Percentiles rank a stretch among this genome's conserved stretches.
phyloP scores from a whole-genome alignment of 257 asterid species.

The Linderniella brevidens region DNA sequence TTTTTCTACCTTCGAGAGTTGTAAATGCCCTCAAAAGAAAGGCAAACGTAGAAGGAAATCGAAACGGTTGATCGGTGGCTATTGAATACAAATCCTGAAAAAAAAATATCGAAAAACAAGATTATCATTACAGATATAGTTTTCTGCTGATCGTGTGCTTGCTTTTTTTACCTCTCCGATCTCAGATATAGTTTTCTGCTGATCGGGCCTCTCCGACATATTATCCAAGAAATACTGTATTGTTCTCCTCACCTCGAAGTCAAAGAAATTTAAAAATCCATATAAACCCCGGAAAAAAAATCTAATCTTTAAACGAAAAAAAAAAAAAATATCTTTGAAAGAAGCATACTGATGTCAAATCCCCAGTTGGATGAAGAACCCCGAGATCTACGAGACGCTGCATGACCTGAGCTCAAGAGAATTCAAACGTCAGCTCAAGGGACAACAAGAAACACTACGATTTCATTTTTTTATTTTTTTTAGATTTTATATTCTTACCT shows the following conservation, averaged over 20 bases:
- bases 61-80: constrained; percentile 94
- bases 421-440: not conserved
- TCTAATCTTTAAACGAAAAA: too few species aligned
- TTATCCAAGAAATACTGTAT: constrained; percentile 90
- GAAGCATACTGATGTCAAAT: constrained; percentile 56
- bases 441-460: not conserved
- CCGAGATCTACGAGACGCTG: constrained; percentile 75
- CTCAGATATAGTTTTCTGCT: constrained; percentile 80
- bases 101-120: too few species aligned
- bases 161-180: constrained; percentile 68
- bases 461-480: not conserved
- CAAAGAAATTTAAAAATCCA: not conserved
- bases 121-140: too few species aligned
- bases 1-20: constrained; percentile 79
- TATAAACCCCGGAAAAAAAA: too few species aligned
- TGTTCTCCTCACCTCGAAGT: constrained; percentile 72
- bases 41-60: constrained; percentile 86
- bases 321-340: not conserved
- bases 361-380: constrained; percentile 99
- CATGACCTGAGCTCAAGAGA: constrained; percentile 44
- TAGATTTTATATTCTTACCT: constrained; percentile 20
- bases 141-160: too few species aligned
- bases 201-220: constrained; percentile 68
- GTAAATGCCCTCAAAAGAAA: constrained; percentile 91
- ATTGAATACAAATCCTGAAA: constrained; percentile 87